A percentile compares a stretch with the other conserved stretches of the same genome.
Evolutionary conservation across 257 asterid genomes (phyloP).

Genomic region (Penstemon newberryi): DNA sequence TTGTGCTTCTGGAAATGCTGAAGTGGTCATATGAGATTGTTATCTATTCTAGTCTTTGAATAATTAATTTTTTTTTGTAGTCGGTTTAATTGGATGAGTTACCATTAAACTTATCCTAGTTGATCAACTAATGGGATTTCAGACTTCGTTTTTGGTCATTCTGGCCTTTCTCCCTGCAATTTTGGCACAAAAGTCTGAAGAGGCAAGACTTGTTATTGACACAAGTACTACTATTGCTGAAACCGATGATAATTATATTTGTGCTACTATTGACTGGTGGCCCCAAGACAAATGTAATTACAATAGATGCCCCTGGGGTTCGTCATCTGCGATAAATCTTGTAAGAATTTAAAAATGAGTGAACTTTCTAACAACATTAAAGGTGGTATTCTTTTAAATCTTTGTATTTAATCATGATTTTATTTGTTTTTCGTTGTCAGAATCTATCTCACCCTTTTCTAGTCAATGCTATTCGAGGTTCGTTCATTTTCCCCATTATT

Average conservation of each 20-base stretch:
- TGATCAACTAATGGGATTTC: slow-evolving; percentile 51
- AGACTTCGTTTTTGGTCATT: slow-evolving; percentile 34
- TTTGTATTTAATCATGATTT: not conserved
- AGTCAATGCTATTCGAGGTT: slow-evolving; percentile 76
- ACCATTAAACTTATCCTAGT: slow-evolving; percentile 29
- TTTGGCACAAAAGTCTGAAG: slow-evolving; percentile 49
- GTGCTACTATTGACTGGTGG: slow-evolving; percentile 99
- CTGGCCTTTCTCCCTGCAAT: slow-evolving; percentile 50
- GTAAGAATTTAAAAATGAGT: slow-evolving; percentile 38
- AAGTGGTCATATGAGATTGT: not conserved
- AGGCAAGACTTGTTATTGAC: slow-evolving; percentile 49
- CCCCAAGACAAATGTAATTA: slow-evolving; percentile 88
- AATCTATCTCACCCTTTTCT: slow-evolving; percentile 76
- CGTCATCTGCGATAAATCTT: slow-evolving; percentile 63
- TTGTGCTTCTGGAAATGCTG: slow-evolving; percentile 19
- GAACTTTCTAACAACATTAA: not conserved
- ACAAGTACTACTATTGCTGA: slow-evolving; percentile 48
- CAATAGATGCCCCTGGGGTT: slow-evolving; percentile 85
- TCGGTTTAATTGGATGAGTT: slow-evolving; percentile 25
- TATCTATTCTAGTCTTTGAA: not conserved
- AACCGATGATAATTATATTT: slow-evolving; percentile 74
- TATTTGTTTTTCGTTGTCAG: slow-evolving; percentile 39
- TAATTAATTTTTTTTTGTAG: slow-evolving; percentile 20
- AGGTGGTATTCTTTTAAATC: not conserved
- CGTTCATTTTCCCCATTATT: slow-evolving; percentile 25